phyloP scores from a whole-genome alignment of 2,329 filamentous ascomycete genomes.

The Neofusicoccum sp. region DNA sequence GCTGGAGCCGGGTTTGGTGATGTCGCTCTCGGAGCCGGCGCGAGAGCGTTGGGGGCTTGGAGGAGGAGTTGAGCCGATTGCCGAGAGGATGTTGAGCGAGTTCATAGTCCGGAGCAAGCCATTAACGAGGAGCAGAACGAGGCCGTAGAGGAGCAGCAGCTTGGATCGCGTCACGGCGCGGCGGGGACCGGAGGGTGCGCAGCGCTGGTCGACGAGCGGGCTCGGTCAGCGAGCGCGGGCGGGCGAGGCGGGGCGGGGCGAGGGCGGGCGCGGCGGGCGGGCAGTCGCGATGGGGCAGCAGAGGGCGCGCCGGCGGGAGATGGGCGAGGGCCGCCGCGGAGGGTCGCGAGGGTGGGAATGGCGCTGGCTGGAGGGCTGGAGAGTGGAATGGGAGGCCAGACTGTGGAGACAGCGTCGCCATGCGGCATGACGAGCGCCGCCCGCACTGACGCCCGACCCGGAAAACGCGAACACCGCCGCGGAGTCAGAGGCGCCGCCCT shows the following conservation, averaged over 20 bases:
- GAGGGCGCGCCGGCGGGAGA: conserved; percentile 10
- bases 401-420: conserved; percentile 19
- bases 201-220: background rate
- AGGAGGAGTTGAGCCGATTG: conserved; percentile 63
- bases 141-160: conserved; percentile 13
- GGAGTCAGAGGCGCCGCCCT: background rate
- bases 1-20: conserved; percentile 34
- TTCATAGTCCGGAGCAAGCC: conserved; percentile 74
- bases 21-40: conserved; percentile 56
- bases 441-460: conserved; percentile 11
- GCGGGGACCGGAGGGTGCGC: conserved; percentile 11
- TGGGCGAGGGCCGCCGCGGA: conserved; percentile 15
- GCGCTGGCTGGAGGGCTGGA: background rate
- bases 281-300: background rate
- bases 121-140: conserved; percentile 40
- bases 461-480: conserved; percentile 6
- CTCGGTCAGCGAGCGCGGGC: background rate
- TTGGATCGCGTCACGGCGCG: conserved; percentile 8
- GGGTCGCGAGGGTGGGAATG: background rate
- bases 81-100: conserved; percentile 91
- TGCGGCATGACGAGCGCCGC: conserved; percentile 8
- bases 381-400: conserved; percentile 14
- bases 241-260: background rate
- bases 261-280: background rate
- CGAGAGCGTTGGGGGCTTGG: conserved; percentile 55